phyloP scores from a whole-genome alignment of 2,329 filamentous ascomycete species.

The Alternaria solani region DNA sequence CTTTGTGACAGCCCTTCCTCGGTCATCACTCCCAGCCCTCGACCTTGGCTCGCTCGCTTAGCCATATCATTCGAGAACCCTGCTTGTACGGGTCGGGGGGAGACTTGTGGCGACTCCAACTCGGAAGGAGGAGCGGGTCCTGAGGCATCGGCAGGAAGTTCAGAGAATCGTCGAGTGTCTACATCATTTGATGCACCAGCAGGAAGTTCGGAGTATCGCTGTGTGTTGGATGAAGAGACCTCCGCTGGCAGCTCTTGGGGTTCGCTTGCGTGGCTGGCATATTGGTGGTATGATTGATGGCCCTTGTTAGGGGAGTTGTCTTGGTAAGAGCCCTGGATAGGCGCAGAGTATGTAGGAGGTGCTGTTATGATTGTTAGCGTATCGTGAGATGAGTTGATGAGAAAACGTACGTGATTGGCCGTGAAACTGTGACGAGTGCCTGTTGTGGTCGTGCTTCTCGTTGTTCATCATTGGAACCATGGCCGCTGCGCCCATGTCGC shows the following conservation, averaged over 20 bases:
- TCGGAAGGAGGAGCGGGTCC: conserved; percentile 13
- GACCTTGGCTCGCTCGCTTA: conserved; percentile 14
- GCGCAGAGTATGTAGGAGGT: conserved; percentile 36
- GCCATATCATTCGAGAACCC: conserved; percentile 21
- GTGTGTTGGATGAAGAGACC: conserved; percentile 4
- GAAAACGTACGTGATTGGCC: conserved; percentile 34
- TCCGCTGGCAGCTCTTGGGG: conserved; percentile 33
- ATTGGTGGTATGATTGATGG: conserved; percentile 24
- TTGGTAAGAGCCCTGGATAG: conserved; percentile 28
- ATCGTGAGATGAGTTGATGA: background rate
- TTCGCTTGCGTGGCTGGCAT: conserved; percentile 22
- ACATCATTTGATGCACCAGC: conserved; percentile 18
- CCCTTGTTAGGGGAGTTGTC: conserved; percentile 18
- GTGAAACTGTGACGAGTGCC: conserved; percentile 18
- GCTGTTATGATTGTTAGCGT: conserved; percentile 26
- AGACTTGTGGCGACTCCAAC: conserved; percentile 31
- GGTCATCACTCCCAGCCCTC: conserved; percentile 21
- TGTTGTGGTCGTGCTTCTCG: conserved; percentile 17
- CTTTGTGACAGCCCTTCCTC: conserved; percentile 2
- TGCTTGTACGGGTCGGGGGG: conserved; percentile 25
- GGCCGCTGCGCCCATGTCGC: conserved; percentile 16
- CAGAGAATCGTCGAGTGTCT: conserved; percentile 26
- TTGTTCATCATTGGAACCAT: conserved; percentile 25
- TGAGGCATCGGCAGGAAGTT: conserved; percentile 26
- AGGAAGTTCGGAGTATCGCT: conserved; percentile 37